These are phyloP conservation scores for Diplosphaera chodatii DNA, from an alignment of 139 green algal species.

Conservation along the genomic window DNA sequence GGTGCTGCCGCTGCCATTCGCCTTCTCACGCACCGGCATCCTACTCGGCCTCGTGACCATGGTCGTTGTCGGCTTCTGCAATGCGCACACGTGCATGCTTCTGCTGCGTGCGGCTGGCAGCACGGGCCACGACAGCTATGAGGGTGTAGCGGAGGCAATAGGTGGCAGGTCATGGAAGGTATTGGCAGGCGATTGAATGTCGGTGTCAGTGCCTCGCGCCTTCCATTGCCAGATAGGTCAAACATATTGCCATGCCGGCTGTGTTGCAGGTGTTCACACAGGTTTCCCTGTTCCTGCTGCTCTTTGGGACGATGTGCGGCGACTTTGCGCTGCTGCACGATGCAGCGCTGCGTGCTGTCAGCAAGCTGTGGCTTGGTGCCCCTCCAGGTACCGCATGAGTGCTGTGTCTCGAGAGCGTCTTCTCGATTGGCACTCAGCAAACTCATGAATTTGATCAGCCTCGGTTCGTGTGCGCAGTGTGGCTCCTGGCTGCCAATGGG, in stretches of 20 bases:
- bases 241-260: too few species aligned
- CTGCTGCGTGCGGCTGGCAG: slow-evolving; percentile 45
- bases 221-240: too few species aligned
- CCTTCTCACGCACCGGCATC: slow-evolving; percentile 60
- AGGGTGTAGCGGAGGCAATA: slow-evolving; percentile 51
- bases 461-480: slow-evolving; percentile 8
- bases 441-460: too few species aligned
- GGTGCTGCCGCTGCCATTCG: slow-evolving; percentile 68
- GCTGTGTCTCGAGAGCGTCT: too few species aligned
- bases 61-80: slow-evolving; percentile 48
- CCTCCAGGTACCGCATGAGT: not conserved
- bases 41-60: slow-evolving; percentile 43
- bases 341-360: slow-evolving; percentile 15
- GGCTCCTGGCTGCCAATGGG: slow-evolving; percentile 34
- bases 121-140: slow-evolving; percentile 49
- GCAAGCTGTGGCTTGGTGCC: not conserved
- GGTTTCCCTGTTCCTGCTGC: slow-evolving; percentile 57
- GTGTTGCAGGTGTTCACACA: slow-evolving; percentile 53
- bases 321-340: slow-evolving; percentile 72
- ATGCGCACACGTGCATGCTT: slow-evolving; percentile 54
- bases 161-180: slow-evolving; percentile 46
- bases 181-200: not conserved
- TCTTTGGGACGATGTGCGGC: slow-evolving; percentile 71
- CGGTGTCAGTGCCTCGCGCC: too few species aligned
- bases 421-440: too few species aligned